Percentiles rank a stretch among this genome's conserved stretches.
These are phyloP conservation scores for Cladosporium sp. DNA, from an alignment of 2,329 filamentous ascomycete genomes.

Conservation along the genomic window DNA sequence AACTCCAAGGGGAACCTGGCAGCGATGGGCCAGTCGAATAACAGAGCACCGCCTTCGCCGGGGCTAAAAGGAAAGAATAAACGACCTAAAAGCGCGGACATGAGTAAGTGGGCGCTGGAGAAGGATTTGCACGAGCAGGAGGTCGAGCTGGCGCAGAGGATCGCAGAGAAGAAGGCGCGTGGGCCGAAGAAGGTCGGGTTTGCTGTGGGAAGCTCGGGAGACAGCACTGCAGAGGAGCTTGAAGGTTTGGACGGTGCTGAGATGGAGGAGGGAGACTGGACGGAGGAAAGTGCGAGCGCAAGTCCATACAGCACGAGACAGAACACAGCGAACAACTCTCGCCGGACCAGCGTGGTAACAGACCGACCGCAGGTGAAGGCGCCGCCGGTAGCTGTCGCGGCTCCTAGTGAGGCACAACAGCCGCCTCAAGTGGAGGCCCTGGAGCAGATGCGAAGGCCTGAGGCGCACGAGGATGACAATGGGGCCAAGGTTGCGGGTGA, in stretches of 20 bases:
- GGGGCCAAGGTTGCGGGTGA: conserved; percentile 6
- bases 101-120: conserved; percentile 25
- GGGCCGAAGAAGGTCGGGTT: conserved; percentile 36
- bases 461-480: background rate
- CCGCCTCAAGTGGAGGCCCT: background rate
- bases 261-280: conserved; percentile 38
- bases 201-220: conserved; percentile 32
- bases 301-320: conserved; percentile 39
- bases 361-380: conserved; percentile 27
- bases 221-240: conserved; percentile 32
- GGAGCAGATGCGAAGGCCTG: background rate
- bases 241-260: conserved; percentile 32
- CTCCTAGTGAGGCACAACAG: background rate
- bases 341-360: conserved; percentile 31
- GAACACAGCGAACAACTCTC: conserved; percentile 40
- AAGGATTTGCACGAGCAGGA: conserved; percentile 33
- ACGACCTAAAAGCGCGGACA: conserved; percentile 34
- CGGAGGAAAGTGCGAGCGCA: conserved; percentile 38
- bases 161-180: conserved; percentile 21
- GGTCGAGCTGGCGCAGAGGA: conserved; percentile 26
- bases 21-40: conserved; percentile 22
- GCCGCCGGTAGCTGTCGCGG: conserved; percentile 1
- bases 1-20: conserved; percentile 42
- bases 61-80: conserved; percentile 34
- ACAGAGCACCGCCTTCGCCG: conserved; percentile 30